Base-by-base conservation (phyloP, 2,329 filamentous ascomycete genomes). In the Tolypocladium guangdongense region DNA sequence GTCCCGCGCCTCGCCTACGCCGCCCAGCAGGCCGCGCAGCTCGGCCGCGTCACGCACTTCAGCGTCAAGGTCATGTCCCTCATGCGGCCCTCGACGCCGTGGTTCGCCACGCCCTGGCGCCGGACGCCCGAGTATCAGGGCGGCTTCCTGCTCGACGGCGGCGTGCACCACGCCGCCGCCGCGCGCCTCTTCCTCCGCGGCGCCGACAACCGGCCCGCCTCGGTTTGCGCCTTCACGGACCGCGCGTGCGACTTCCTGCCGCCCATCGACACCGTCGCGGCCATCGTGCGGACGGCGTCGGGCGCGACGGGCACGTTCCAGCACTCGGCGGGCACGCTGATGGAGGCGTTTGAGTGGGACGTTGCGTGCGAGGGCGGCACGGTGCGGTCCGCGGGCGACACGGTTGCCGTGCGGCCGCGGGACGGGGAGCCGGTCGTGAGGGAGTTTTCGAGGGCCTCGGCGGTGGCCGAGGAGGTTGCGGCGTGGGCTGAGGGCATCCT, bases 101-200 rank as follows among this genome's bases (percentile, higher is more conserved):
- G 75, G 63, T 76, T 73, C 58, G 71, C 75, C 49, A 81, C 78
- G 3, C 58, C 70, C 30, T 81, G 87, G 88, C 81, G 88, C 52
- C 85, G 84, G 66, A 77, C 71, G 53, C 87, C 87, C 1, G 74
- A 78, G 51, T 80, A 88, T 64, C 86, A 90, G 67, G 88, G 87
- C 52, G 87, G 88, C 0, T 90, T 90, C 64, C 66, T 90, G 52
- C 78, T 91, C 2, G 87, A 91, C 62, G 86, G 81, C 16, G 87
- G 88, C 45, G 85, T 91, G 30, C 88, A 91, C 66, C 84, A 81
- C 56, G 73, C 83, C 7, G 87, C 87, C 8, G 82, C 71, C 0
- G 74, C 84, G 50, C 74, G 87, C 18, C 65, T 79, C 35, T 63
- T 91, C 43, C 70, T 90, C 2, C 56, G 68, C 0, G 70, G 72